phyloP scores from a whole-genome alignment of 2,329 filamentous ascomycete genomes.

The Talaromyces islandicus region DNA sequence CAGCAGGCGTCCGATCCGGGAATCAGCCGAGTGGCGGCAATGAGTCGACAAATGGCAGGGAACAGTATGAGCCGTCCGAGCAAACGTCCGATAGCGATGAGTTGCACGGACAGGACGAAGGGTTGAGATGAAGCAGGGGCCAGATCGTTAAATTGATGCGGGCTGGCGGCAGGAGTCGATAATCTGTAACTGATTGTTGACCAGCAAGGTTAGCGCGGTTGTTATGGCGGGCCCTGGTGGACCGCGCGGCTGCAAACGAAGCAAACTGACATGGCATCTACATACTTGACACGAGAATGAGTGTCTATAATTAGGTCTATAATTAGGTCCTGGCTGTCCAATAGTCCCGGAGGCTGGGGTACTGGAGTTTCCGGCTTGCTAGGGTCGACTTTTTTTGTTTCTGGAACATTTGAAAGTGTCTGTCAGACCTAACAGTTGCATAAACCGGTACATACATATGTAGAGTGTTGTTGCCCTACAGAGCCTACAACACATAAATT shows the following conservation, averaged over 20 bases:
- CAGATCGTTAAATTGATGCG: constrained; percentile 6
- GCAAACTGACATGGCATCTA: neutral
- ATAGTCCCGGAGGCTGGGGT: too few species aligned
- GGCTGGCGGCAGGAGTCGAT: neutral
- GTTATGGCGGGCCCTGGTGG: neutral
- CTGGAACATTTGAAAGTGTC: too few species aligned
- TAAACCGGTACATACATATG: too few species aligned
- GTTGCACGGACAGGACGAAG: neutral
- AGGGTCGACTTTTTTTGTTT: too few species aligned
- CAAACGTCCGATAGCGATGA: neutral
- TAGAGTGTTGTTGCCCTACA: neutral
- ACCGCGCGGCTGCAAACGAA: neutral
- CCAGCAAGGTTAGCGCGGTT: neutral
- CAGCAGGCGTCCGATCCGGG: neutral
- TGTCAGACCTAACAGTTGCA: too few species aligned
- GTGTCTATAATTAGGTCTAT: too few species aligned
- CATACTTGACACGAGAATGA: too few species aligned
- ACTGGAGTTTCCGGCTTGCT: too few species aligned
- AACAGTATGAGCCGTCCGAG: neutral
- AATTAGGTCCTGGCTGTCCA: too few species aligned
- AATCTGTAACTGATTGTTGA: neutral
- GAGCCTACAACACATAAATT: neutral
- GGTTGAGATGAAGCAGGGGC: constrained; percentile 7
- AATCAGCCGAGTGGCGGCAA: constrained; percentile 6
- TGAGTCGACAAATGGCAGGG: neutral